A percentile compares a stretch with the other conserved stretches of the same genome.
Conservation (phyloP, 164 flowering plant species). For the Chimonanthus salicifolius region DNA sequence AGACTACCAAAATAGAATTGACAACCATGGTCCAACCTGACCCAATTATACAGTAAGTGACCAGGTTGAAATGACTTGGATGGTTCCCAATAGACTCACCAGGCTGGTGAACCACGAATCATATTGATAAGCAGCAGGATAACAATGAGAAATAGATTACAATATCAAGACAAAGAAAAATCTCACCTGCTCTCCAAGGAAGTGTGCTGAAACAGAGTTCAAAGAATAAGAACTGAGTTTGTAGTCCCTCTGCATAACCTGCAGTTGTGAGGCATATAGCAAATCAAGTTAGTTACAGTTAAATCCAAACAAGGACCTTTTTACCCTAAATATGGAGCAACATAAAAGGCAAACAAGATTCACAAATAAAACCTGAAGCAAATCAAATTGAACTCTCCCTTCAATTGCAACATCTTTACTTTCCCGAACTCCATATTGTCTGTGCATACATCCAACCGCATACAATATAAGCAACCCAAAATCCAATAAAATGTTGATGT, state of each 20-base stretch:
- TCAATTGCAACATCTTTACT: conserved; percentile 89
- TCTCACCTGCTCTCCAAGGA: conserved; percentile 88
- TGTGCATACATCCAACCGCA: conserved; percentile 22
- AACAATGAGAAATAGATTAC: background rate
- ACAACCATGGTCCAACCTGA: background rate
- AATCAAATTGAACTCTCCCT: conserved; percentile 97
- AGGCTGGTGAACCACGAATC: background rate
- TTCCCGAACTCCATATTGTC: conserved; percentile 90
- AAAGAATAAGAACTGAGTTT: conserved; percentile 95
- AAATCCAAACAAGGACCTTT: background rate
- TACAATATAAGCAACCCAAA: background rate
- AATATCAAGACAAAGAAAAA: background rate
- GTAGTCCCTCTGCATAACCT: conserved; percentile 91
- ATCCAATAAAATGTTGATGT: background rate
- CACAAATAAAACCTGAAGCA: conserved; percentile 67
- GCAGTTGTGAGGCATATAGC: conserved; percentile 14
- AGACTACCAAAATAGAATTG: too few relatives aligned
- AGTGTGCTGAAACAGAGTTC: conserved; percentile 98
- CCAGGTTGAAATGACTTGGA: background rate
- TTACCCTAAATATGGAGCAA: conserved; percentile 1
- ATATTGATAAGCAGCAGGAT: background rate
- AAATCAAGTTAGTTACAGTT: background rate
- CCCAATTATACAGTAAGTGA: background rate
- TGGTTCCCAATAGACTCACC: background rate
- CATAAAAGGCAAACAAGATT: conserved; percentile 1